phyloP scores from a whole-genome alignment of 495 filamentous ascomycete genomes.

The Chlorociboria aeruginascens region DNA sequence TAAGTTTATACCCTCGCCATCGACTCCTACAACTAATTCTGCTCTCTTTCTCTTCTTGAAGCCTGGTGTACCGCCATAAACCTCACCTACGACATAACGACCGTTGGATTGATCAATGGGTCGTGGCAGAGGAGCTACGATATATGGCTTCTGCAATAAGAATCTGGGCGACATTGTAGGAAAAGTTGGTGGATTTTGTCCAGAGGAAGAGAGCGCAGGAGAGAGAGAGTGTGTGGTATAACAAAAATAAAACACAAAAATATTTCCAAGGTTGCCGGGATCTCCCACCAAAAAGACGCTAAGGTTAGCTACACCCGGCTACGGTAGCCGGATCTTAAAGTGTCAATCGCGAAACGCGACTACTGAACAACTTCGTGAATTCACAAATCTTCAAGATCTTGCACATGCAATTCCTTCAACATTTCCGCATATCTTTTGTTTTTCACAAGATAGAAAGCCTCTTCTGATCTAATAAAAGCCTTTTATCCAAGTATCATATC shows the following conservation, averaged over 20 bases:
- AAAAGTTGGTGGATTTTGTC: neutral
- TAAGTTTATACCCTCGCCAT: slow-evolving; percentile 84
- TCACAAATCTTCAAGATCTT: too few species aligned
- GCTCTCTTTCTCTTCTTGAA: slow-evolving; percentile 72
- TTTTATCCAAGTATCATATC: neutral
- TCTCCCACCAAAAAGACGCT: neutral
- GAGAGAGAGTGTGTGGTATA: too few species aligned
- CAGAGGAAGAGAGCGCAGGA: neutral
- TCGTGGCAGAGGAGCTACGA: slow-evolving; percentile 53
- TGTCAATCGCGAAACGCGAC: neutral
- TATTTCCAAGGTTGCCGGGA: neutral
- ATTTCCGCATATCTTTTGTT: too few species aligned
- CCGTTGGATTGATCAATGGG: slow-evolving; percentile 49
- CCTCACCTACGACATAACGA: slow-evolving; percentile 53
- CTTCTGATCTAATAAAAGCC: neutral
- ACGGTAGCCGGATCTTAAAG: slow-evolving; percentile 7
- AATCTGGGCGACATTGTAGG: slow-evolving; percentile 38
- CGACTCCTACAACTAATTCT: slow-evolving; percentile 75
- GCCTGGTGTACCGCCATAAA: slow-evolving; percentile 53
- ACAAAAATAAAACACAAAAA: slow-evolving; percentile 8
- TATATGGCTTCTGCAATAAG: slow-evolving; percentile 42
- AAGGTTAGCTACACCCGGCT: too few species aligned
- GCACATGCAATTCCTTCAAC: too few species aligned
- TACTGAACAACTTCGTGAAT: too few species aligned
- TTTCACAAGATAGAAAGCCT: neutral